Conservation (phyloP, 176 grass and related monocot species). For the Zoysia pacifica region DNA sequence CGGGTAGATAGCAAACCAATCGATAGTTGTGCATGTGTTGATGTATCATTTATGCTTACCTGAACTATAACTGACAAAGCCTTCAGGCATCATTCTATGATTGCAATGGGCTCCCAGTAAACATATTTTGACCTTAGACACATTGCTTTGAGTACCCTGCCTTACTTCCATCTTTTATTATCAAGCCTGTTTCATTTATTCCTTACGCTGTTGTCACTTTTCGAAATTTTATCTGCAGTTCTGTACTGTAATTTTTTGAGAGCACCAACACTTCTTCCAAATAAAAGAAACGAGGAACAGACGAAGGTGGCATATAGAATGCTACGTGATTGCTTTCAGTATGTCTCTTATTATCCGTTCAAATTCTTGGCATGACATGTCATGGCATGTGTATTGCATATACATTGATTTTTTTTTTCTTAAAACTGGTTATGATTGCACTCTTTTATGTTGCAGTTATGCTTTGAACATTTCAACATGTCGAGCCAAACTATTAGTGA, state of each 20-base stretch:
- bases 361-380: slow-evolving; percentile 1
- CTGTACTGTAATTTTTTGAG: slow-evolving; percentile 77
- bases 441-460: slow-evolving; percentile 64
- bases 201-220: slow-evolving; percentile 18
- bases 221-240: slow-evolving; percentile 44
- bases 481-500: slow-evolving; percentile 79
- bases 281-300: slow-evolving; percentile 82
- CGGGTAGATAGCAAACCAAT: neutral
- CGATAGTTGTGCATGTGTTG: slow-evolving; percentile 15
- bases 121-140: neutral
- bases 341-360: slow-evolving; percentile 37
- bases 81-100: neutral
- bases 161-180: slow-evolving; percentile 26
- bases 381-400: slow-evolving; percentile 24
- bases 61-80: slow-evolving; percentile 4
- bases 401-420: neutral
- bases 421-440: slow-evolving; percentile 19
- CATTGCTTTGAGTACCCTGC: slow-evolving; percentile 7
- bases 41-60: slow-evolving; percentile 23
- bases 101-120: slow-evolving; percentile 14
- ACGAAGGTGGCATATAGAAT: slow-evolving; percentile 85
- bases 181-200: slow-evolving; percentile 15
- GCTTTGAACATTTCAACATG: slow-evolving; percentile 76
- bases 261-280: slow-evolving; percentile 84
- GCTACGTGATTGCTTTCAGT: slow-evolving; percentile 83